Conservation (phyloP, 805 yeast species). For the Wickerhamiella hasegawae region DNA sequence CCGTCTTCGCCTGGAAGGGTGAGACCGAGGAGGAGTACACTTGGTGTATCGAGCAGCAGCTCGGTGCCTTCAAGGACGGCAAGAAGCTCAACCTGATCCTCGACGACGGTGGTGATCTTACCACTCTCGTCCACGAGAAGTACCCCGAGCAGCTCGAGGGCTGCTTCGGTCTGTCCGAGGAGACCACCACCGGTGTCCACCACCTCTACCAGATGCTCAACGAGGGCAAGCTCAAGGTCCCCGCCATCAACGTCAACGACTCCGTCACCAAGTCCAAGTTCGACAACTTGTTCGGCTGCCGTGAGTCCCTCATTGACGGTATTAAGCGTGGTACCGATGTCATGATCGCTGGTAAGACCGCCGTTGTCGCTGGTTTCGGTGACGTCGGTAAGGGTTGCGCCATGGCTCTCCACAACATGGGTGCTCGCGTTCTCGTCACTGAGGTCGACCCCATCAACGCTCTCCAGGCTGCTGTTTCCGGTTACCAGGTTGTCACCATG, state of each 20-base stretch:
- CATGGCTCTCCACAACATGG: slow-evolving; percentile 96
- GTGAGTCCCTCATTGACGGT: slow-evolving; percentile 97
- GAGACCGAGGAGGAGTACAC: slow-evolving; percentile 98
- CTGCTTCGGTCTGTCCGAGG: slow-evolving; percentile 95
- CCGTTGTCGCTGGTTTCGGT: slow-evolving; percentile 98
- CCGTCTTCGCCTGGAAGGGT: slow-evolving; percentile 99
- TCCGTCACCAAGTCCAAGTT: slow-evolving; percentile 98
- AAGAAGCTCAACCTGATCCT: slow-evolving; percentile 90
- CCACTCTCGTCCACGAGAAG: slow-evolving; percentile 90
- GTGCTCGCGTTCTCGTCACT: slow-evolving; percentile 95
- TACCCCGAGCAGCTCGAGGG: slow-evolving; percentile 93
- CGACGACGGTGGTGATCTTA: slow-evolving; percentile 99
- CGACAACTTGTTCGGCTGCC: slow-evolving; percentile 98
- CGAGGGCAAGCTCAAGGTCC: slow-evolving; percentile 82
- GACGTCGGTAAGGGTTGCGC: slow-evolving; percentile 99
- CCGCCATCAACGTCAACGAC: slow-evolving; percentile 98
- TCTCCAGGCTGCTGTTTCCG: slow-evolving; percentile 97
- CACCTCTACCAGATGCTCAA: slow-evolving; percentile 92
- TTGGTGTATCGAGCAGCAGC: slow-evolving; percentile 99
- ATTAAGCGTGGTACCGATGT: slow-evolving; percentile 99
- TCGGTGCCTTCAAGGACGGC: slow-evolving; percentile 92
- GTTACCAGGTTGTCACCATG: slow-evolving; percentile 93
- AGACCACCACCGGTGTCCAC: slow-evolving; percentile 99
- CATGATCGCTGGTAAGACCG: slow-evolving; percentile 98
- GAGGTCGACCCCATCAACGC: slow-evolving; percentile 99